Evolutionary conservation across 1,139 yeast genomes (phyloP).

Genomic region (Saccharomyces hybrid): DNA sequence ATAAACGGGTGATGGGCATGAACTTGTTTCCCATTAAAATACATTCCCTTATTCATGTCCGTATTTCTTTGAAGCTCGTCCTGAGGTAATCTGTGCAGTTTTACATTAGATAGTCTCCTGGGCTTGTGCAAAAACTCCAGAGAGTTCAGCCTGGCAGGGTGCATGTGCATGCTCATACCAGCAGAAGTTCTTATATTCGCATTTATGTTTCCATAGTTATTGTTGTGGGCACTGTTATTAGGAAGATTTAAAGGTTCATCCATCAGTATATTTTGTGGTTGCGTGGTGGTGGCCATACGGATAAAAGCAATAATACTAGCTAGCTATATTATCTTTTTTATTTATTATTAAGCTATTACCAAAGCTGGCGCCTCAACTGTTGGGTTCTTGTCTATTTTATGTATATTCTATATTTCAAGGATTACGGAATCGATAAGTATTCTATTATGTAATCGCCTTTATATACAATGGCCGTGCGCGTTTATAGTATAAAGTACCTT

Average conservation of each 20-base stretch:
- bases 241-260: neutral
- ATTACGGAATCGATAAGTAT: neutral
- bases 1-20: neutral
- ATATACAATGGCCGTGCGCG: neutral
- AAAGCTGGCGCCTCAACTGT: neutral
- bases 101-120: slow-evolving; percentile 19
- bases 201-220: slow-evolving; percentile 4
- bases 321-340: neutral
- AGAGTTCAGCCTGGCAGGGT: slow-evolving; percentile 11
- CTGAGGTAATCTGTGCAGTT: slow-evolving; percentile 12
- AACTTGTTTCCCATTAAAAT: neutral
- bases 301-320: neutral
- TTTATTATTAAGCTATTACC: neutral
- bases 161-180: neutral
- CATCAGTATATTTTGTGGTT: neutral
- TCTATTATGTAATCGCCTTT: neutral
- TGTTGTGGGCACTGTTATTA: neutral
- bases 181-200: neutral
- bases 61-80: slow-evolving; percentile 22
- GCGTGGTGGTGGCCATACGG: neutral
- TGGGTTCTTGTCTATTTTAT: neutral
- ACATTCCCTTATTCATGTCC: slow-evolving; percentile 16
- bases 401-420: neutral
- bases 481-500: neutral
- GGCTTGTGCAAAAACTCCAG: slow-evolving; percentile 22